Percentiles rank a stretch among this genome's conserved stretches.
Evolutionary conservation across 805 yeast species (phyloP).

Genomic region (Blastobotrys robertii): DNA sequence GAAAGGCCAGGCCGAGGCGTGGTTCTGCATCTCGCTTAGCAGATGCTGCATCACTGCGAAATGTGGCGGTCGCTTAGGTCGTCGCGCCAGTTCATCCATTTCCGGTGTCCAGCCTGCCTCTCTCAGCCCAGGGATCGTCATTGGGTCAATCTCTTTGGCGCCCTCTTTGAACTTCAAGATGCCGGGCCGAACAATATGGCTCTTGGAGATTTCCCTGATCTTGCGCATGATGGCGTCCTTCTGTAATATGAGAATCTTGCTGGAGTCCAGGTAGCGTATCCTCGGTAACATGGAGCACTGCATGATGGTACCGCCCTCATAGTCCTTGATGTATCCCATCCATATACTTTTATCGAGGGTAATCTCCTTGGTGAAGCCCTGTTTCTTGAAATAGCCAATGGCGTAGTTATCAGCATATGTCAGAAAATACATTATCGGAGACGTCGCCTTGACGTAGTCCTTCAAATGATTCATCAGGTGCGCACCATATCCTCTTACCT

Average conservation of each 20-base stretch:
- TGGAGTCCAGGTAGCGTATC: conserved; percentile 80
- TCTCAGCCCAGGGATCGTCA: conserved; percentile 76
- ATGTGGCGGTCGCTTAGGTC: conserved; percentile 91
- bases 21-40: conserved; percentile 80
- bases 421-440: conserved; percentile 74
- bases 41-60: conserved; percentile 87
- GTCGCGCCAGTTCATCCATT: conserved; percentile 92
- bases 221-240: conserved; percentile 85
- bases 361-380: conserved; percentile 94
- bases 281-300: conserved; percentile 91
- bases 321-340: conserved; percentile 99
- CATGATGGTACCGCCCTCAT: conserved; percentile 98
- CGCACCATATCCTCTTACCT: conserved; percentile 97
- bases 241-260: conserved; percentile 75
- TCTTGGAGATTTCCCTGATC: conserved; percentile 66
- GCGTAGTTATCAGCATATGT: conserved; percentile 99
- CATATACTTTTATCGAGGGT: conserved; percentile 75
- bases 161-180: conserved; percentile 53
- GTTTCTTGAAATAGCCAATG: conserved; percentile 95
- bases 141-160: conserved; percentile 49
- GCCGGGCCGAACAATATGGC: conserved; percentile 78
- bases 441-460: conserved; percentile 85
- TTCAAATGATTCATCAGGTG: conserved; percentile 96
- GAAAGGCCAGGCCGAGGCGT: conserved; percentile 98
- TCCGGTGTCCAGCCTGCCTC: conserved; percentile 98